phyloP scores from a whole-genome alignment of 495 filamentous ascomycete genomes.

The Cenococcum geophilum region DNA sequence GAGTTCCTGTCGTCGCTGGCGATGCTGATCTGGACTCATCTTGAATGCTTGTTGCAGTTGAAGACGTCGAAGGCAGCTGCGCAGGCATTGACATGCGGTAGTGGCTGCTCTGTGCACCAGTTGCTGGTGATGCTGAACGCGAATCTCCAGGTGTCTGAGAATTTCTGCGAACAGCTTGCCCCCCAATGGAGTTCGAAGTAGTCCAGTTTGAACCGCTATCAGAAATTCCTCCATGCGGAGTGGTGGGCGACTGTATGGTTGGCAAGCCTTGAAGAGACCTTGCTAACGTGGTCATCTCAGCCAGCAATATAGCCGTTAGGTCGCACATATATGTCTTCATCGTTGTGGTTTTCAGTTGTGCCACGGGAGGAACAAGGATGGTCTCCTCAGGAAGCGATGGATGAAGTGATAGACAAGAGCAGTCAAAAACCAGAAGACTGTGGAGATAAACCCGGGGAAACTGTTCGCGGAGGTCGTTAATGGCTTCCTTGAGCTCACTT shows the following conservation, averaged over 20 bases:
- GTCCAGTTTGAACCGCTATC: conserved; percentile 21
- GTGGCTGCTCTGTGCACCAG: conserved; percentile 43
- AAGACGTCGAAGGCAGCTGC: conserved; percentile 45
- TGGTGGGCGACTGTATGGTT: conserved; percentile 69
- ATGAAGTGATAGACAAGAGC: conserved; percentile 31
- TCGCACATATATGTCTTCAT: conserved; percentile 95
- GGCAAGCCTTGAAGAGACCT: conserved; percentile 75
- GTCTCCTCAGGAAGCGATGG: conserved; percentile 55
- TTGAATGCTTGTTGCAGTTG: conserved; percentile 41
- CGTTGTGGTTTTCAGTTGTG: conserved; percentile 71
- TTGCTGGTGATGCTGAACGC: conserved; percentile 47
- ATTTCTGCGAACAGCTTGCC: conserved; percentile 43
- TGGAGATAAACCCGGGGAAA: conserved; percentile 72
- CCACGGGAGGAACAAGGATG: conserved; percentile 63
- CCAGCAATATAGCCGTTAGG: conserved; percentile 73
- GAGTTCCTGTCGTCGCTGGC: conserved; percentile 40
- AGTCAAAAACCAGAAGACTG: conserved; percentile 74
- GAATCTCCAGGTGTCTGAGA: conserved; percentile 45
- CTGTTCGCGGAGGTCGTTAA: conserved; percentile 51
- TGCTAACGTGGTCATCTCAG: conserved; percentile 81
- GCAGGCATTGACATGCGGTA: conserved; percentile 77
- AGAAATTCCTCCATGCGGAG: conserved; percentile 30
- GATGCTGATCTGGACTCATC: conserved; percentile 46
- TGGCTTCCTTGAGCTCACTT: conserved; percentile 54
- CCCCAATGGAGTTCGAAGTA: conserved; percentile 7